Percentiles rank a stretch among this genome's conserved stretches.
Evolutionary conservation across 129 eudicot species (phyloP).

Genomic region (Tanacetum coccineum): DNA sequence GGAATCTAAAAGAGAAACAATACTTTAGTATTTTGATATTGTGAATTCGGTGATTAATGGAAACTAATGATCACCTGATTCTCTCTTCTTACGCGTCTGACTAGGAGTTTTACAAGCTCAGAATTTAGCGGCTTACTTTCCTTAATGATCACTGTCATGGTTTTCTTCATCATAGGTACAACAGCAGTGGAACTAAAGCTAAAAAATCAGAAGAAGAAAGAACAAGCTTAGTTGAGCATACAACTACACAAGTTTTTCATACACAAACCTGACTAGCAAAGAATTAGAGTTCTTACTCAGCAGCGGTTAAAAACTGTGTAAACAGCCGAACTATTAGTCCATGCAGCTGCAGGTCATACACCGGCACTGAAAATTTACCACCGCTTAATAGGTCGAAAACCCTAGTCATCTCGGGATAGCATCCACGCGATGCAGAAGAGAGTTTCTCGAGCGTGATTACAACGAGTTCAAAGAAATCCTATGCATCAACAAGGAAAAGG

Average conservation of each 20-base stretch:
- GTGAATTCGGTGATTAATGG: background rate
- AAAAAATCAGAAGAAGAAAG: background rate
- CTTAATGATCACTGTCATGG: conserved; percentile 37
- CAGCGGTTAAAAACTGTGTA: conserved; percentile 26
- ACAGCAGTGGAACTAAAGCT: conserved; percentile 29
- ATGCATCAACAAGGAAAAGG: background rate
- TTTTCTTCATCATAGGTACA: conserved; percentile 34
- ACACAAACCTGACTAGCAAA: too few species aligned
- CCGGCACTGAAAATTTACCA: conserved; percentile 25
- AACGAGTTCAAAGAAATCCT: conserved; percentile 40
- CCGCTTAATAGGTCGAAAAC: conserved; percentile 29
- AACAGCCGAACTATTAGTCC: conserved; percentile 31
- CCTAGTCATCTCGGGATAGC: conserved; percentile 25
- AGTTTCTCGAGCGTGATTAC: conserved; percentile 33
- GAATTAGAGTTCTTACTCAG: too few species aligned
- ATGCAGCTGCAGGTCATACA: conserved; percentile 35
- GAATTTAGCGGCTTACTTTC: conserved; percentile 25
- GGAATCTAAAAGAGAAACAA: too few species aligned
- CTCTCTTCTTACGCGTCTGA: conserved; percentile 28
- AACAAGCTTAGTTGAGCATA: too few species aligned
- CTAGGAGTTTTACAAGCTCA: conserved; percentile 37
- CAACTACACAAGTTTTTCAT: too few species aligned
- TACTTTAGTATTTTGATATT: too few species aligned
- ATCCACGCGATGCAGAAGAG: conserved; percentile 27
- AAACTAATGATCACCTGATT: conserved; percentile 25